Base-by-base conservation (phyloP, 345 rosid genomes). In the Firmiana major region DNA sequence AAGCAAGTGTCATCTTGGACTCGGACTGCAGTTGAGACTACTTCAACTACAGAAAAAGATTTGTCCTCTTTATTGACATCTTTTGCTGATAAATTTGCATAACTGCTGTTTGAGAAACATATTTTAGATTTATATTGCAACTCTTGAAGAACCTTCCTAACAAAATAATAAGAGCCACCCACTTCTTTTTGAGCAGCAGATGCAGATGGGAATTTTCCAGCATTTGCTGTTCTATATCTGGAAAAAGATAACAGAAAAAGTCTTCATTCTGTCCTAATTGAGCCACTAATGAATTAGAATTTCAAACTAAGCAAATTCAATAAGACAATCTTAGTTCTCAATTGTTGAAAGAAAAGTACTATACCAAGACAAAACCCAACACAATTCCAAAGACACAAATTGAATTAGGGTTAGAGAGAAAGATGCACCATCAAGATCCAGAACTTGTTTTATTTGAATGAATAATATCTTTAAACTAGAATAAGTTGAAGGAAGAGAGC, bases 121-220 rank as follows among this genome's bases (percentile, higher is more conserved):
- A 66, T 1, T 67, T 83, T 83, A 63, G 81, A 83, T 16, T 75
- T 73, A 63, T 48, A 75, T 46, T 77, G 75, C 45, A 88, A 71
- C 80, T 88, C 88, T 78, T 88, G 87, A 71, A 86, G 38, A 46
- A 88, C 48, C 60, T 40, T 45, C 73, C 80, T 82, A 65, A 82
- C 45, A 31, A 75, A 48, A 75, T 88, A 86, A 76, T 64, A 81
- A 79, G 59, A 2, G 40, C 89, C 91, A 79, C 91, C 91, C 26
- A 84, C 87, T 59, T 88, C 77, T 43, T 79, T 81, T 48, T 2
- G 5, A 71, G 79, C 75, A 48, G 42, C 77, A 46, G 59, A 10
- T 9, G 31, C 16, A n/a, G 81, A 24, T 43, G 91, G 91, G 63
- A 85, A 88, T 67, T 84, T 80, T 17, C 91, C 89, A 0, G 73